Evolutionary conservation across 257 asterid species (phyloP), one percentile per base, ranked within the genome.

Genomic region (Thymus mandschuricus): DNA sequence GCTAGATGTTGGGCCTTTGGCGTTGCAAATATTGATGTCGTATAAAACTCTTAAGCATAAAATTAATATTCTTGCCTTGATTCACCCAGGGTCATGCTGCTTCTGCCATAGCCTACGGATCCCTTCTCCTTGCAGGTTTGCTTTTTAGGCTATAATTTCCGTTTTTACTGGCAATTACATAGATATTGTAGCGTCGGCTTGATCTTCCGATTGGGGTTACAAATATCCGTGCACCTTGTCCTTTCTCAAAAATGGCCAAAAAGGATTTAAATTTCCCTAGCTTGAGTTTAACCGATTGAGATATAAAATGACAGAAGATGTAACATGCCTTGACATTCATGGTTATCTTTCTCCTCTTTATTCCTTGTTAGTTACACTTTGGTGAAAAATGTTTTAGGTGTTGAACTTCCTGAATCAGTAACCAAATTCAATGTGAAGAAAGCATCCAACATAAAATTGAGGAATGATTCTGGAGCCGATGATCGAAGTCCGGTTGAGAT

Each of bases 101-200:
- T 50, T 90, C 98, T 73, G 92, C 98, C 58, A 69, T 91, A 55
- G 96, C 98, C 34, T 94, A 83, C 63, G 98, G 98, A 69, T 94
- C 98, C 57, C 91, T 94, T 71, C 91, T 94, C 66, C 92, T 91
- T 59, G 82, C 82, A 85, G 98, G 85, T 81, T 79, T 61, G 83
- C 35, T 35, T 50, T 72, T 66, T 66, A 65, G 38, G 13, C n/a
- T 6, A 21, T 60, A 2, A 28, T 50, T 34, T 54, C 3, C n/a
- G n/a, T 10, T 46, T 4, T 48, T 46, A 10, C 5, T 48, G 54
- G 54, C 55, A 49, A 49, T 11, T 49, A 13, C 27, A 48, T 48
- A 8, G 3, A 59, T 64, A 59, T n/a, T 66, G 45, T 55, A 13
- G 35, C 43, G 73, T 69, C 63, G 62, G 70, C 21, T 59, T 58